These are phyloP conservation scores for Chrysanthemum lavandulifolium DNA, from an alignment of 129 eudicot genomes.

Conservation along the genomic window DNA sequence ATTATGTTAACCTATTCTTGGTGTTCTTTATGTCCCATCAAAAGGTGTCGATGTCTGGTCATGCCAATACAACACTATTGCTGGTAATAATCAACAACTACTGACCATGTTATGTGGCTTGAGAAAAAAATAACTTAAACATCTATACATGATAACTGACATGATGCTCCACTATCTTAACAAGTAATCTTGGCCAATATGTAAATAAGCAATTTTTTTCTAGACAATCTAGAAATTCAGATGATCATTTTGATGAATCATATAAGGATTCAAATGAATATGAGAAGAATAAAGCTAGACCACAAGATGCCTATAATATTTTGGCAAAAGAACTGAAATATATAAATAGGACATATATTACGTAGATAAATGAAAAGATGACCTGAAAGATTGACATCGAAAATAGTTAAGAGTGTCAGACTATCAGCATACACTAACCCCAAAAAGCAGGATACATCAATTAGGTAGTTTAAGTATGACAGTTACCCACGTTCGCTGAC, in stretches of 20 bases:
- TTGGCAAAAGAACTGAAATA: neutral
- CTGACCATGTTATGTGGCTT: slow-evolving; percentile 6
- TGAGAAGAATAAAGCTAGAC: neutral
- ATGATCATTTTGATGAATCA: neutral
- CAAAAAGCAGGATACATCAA: slow-evolving; percentile 4
- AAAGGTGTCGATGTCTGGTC: slow-evolving; percentile 12
- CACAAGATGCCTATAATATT: slow-evolving; percentile 8
- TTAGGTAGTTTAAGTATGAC: neutral
- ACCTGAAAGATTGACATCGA: neutral
- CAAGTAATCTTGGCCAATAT: neutral
- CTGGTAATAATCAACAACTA: slow-evolving; percentile 14
- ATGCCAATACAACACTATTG: neutral
- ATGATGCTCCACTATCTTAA: neutral
- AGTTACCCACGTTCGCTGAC: neutral
- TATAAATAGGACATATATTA: slow-evolving; percentile 4
- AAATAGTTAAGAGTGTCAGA: no score
- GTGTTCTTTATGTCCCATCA: slow-evolving; percentile 5
- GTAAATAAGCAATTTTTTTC: neutral
- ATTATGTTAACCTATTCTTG: neutral
- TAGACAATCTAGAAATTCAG: neutral
- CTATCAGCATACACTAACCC: neutral
- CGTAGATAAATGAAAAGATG: neutral
- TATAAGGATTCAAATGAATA: neutral
- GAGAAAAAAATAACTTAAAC: no score
- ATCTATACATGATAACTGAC: slow-evolving; percentile 4